A percentile compares a stretch with the other conserved stretches of the same genome.
phyloP scores from a whole-genome alignment of 257 asterid genomes.

The Echites panduratus region DNA sequence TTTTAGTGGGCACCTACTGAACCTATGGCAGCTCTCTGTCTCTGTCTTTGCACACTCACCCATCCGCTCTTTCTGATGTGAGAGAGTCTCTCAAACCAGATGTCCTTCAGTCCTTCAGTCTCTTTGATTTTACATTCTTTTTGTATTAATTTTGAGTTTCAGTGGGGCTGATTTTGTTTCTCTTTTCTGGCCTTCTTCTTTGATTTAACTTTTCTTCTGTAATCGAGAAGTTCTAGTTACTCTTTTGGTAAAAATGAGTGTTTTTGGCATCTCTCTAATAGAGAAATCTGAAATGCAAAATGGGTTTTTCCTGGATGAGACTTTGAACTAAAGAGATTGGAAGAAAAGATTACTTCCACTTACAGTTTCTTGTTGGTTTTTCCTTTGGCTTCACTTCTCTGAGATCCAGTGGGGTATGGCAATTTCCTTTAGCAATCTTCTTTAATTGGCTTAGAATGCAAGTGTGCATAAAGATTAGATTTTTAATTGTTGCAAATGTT shows the following conservation, averaged over 20 bases:
- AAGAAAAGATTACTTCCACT: constrained; percentile 45
- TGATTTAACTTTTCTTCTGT: constrained; percentile 27
- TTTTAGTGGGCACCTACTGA: constrained; percentile 24
- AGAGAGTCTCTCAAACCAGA: constrained; percentile 25
- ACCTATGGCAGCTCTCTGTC: constrained; percentile 36
- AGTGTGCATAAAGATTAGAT: constrained; percentile 34
- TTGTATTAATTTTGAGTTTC: constrained; percentile 32
- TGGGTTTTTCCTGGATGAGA: constrained; percentile 40
- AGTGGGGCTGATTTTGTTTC: constrained; percentile 26
- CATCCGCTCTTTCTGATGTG: constrained; percentile 27
- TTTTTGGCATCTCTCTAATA: constrained; percentile 19
- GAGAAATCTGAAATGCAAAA: constrained; percentile 39
- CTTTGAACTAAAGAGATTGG: constrained; percentile 50
- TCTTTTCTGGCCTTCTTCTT: constrained; percentile 7
- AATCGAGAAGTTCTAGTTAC: constrained; percentile 3
- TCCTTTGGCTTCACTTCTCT: constrained; percentile 45
- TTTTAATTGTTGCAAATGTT: constrained; percentile 20
- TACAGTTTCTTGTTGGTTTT: constrained; percentile 36
- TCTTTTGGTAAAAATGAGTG: constrained; percentile 8
- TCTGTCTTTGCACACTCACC: not conserved
- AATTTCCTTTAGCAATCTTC: constrained; percentile 17
- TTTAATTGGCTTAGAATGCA: constrained; percentile 41
- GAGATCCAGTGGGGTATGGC: constrained; percentile 40
- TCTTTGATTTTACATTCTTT: too few species aligned
- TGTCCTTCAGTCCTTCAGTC: too few species aligned